These are phyloP conservation scores for Aspergillus funiculosus DNA, from an alignment of 495 filamentous ascomycete genomes.

Conservation along the genomic window DNA sequence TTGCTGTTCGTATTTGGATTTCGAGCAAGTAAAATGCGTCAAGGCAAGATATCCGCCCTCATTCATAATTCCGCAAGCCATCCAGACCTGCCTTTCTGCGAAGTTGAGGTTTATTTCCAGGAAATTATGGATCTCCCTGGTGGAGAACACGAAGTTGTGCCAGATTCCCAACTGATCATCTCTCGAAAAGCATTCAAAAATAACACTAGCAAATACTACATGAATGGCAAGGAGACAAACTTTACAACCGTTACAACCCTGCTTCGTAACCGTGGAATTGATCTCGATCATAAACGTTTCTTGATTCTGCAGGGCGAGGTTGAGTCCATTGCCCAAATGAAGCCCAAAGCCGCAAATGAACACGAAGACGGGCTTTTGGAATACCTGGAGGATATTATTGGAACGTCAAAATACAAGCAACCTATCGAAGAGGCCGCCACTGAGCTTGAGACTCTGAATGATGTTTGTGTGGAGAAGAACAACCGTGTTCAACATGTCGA, in stretches of 20 bases:
- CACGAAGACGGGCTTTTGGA: constrained; percentile 95
- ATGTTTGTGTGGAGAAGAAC: constrained; percentile 90
- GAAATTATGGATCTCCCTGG: constrained; percentile 83
- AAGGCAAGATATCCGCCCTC: constrained; percentile 94
- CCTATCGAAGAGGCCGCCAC: constrained; percentile 90
- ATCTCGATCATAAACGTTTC: constrained; percentile 97
- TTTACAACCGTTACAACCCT: constrained; percentile 86
- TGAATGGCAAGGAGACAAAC: constrained; percentile 80
- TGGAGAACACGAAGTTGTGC: constrained; percentile 66
- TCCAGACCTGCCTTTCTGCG: constrained; percentile 81
- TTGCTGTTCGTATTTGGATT: constrained; percentile 97
- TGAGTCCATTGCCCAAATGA: constrained; percentile 99
- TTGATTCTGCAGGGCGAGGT: constrained; percentile 96
- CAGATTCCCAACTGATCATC: constrained; percentile 76
- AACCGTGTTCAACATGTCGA: constrained; percentile 94
- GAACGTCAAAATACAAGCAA: constrained; percentile 94
- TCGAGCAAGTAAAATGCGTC: constrained; percentile 97
- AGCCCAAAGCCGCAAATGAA: constrained; percentile 87
- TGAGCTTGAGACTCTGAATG: constrained; percentile 86
- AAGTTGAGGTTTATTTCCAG: constrained; percentile 92
- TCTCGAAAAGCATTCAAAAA: constrained; percentile 95
- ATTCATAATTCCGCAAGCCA: constrained; percentile 92
- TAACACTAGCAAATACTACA: constrained; percentile 95
- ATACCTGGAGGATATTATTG: constrained; percentile 97
- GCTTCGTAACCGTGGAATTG: constrained; percentile 82